Evolutionary conservation across 805 yeast species (phyloP), one percentile per base, ranked within the genome.

Genomic region (Barnettozyma populi): DNA sequence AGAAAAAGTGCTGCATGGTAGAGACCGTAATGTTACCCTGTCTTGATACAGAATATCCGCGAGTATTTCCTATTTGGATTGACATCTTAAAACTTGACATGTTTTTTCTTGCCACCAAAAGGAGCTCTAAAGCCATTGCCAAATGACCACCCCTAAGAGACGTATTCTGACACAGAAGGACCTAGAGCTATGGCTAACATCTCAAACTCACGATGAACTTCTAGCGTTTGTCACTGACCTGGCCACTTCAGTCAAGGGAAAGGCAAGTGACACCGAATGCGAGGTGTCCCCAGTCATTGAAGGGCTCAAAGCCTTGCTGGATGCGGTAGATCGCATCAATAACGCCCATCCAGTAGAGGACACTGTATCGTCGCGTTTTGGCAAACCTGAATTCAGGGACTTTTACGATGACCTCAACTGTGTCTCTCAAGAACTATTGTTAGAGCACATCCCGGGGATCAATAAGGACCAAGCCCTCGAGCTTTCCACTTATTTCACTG

Each of bases 321-420:
- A 72, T 10, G 57, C 66, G 1, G 75, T 90, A 1, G 63, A 65
- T 2, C 48, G 32, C 0, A 61, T 79, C 0, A 73, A 85, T 1
- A 72, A 71, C 1, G 53, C 59, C 2, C 78, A 83, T 61, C 97
- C 97, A 0, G 90, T 95, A 0, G 68, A 76, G 37, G 87, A 86
- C 45, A 78, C 79, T 25, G 72, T 74, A 3, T 63, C 71, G 1
- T 83, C 96, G 8, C 72, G 99, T 48, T 94, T 94, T 64, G 99
- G 99, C 7, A 94, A 94, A 62, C 72, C 80, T 9, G 98, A 94
- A 63, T 94, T 92, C 65, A 71, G 84, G 40, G 90, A 80, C 47
- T 88, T 90, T 59, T 89, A 84, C 62, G 94, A 89, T 61, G 82
- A 78, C 5, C 54, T 90, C 11, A 57, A 63, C 2, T 44, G 48